Base-by-base conservation (phyloP, 2,329 filamentous ascomycete species). In the Plectosphaerella plurivora region DNA sequence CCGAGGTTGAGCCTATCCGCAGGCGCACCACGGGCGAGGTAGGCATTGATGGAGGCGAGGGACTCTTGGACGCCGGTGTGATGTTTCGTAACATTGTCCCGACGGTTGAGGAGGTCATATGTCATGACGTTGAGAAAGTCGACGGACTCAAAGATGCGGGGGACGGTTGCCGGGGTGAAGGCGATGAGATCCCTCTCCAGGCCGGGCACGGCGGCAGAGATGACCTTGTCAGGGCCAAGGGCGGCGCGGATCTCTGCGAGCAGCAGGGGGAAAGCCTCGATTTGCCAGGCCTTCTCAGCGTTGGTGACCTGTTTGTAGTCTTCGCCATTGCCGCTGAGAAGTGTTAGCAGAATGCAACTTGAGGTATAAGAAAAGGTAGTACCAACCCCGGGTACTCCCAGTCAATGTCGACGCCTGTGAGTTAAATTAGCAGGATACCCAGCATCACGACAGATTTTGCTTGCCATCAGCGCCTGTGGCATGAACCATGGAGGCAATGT, bases 71-170 rank as follows among this genome's bases (percentile, higher is more conserved):
- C 72, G n/a, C 82, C 82, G 44, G 78, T 84, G 63, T 88, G 85
- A 65, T 90, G 87, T 35, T 71, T 75, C 3, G 86, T 88, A 10
- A 72, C 63, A 44, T 68, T 82, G 68, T 89, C 82, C 35, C 87
- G 82, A 35, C 86, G 79, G 70, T 88, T 87, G 75, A 87, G 83
- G 51, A 87, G 68, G 60, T 89, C 86, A 64, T 89, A 89, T 2
- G 80, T 77, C 87, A 89, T 79, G 61, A 78, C 71, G 59, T 89
- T 90, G 63, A 89, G 73, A 58, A 85, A 85, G 61, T 90, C 84
- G 15, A 89, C 76, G 1, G 75, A 72, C 5, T 71, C 61, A 60
- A 73, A 76, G 61, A 90, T 86, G 52, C 74, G 68, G 1, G 84
- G 81, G 0, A 85, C 71, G 15, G 78, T 83, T 8, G 76, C 68